Percentiles rank a stretch among this genome's conserved stretches.
Conservation (phyloP, 2,329 filamentous ascomycete genomes). For the Alternaria metachromatica region DNA sequence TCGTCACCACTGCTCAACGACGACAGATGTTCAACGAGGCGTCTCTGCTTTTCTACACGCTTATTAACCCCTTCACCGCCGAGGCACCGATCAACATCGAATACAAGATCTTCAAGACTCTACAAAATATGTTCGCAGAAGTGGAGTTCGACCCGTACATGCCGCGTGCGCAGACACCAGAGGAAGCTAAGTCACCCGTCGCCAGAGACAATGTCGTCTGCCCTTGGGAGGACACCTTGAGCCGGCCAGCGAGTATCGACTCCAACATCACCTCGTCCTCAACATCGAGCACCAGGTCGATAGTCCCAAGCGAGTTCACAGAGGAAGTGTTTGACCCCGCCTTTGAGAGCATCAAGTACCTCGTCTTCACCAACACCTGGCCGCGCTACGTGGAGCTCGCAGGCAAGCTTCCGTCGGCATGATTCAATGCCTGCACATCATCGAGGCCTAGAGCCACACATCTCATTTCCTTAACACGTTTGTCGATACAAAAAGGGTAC, state of each 20-base stretch:
- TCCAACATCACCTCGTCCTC: conserved; percentile 34
- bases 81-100: conserved; percentile 49
- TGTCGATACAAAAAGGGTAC: not conserved
- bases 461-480: not conserved
- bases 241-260: conserved; percentile 41
- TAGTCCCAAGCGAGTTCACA: conserved; percentile 46
- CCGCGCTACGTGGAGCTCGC: conserved; percentile 44
- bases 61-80: conserved; percentile 48
- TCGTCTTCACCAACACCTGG: conserved; percentile 50
- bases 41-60: conserved; percentile 47
- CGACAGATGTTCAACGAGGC: conserved; percentile 48
- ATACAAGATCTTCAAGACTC: conserved; percentile 47
- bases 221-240: conserved; percentile 46
- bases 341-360: conserved; percentile 48
- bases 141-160: conserved; percentile 48
- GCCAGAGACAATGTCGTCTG: conserved; percentile 45
- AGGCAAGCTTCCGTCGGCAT: conserved; percentile 18
- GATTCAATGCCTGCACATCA: not conserved
- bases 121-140: conserved; percentile 39
- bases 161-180: conserved; percentile 33
- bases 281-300: conserved; percentile 29
- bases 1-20: conserved; percentile 40
- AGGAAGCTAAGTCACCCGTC: conserved; percentile 29
- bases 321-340: conserved; percentile 44
- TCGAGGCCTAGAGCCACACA: not conserved